These are phyloP conservation scores for Fusarium poae DNA, from an alignment of 2,329 filamentous ascomycete genomes.

Conservation along the genomic window DNA sequence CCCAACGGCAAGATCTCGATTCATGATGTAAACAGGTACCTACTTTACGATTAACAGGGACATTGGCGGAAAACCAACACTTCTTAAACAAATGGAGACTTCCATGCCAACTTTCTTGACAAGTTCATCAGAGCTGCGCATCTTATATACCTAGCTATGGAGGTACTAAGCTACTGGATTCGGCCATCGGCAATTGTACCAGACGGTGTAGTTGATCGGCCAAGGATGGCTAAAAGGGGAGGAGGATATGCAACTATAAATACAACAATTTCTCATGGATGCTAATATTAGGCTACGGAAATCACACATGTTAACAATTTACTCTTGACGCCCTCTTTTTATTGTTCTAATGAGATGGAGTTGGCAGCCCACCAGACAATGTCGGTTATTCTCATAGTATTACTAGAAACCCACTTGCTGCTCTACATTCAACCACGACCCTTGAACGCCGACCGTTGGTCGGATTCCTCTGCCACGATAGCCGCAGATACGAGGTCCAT, in stretches of 20 bases:
- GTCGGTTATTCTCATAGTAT: conserved; percentile 7
- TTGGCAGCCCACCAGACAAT: conserved; percentile 13
- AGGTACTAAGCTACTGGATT: conserved; percentile 15
- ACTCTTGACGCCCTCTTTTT: conserved; percentile 9
- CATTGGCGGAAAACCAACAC: not conserved
- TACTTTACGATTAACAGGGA: not conserved
- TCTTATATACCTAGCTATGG: not conserved
- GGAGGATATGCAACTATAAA: conserved; percentile 36
- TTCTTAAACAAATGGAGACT: not conserved
- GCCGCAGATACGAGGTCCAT: conserved; percentile 4
- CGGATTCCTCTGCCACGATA: conserved; percentile 8
- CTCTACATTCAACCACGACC: not conserved
- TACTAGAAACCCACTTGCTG: conserved; percentile 12
- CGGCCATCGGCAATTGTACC: conserved; percentile 26
- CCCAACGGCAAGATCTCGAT: conserved; percentile 19
- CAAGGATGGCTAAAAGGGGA: conserved; percentile 27
- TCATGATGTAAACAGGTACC: not conserved
- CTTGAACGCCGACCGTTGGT: not conserved
- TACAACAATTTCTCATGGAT: conserved; percentile 18
- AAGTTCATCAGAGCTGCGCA: conserved; percentile 1
- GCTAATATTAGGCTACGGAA: conserved; percentile 32
- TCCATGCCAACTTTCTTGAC: not conserved
- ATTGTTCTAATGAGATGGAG: conserved; percentile 18
- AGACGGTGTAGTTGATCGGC: conserved; percentile 20
- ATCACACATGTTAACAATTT: conserved; percentile 15